Base-by-base conservation (phyloP, 768 basidiomycete species). In the Phanerodontia chrysosporium region DNA sequence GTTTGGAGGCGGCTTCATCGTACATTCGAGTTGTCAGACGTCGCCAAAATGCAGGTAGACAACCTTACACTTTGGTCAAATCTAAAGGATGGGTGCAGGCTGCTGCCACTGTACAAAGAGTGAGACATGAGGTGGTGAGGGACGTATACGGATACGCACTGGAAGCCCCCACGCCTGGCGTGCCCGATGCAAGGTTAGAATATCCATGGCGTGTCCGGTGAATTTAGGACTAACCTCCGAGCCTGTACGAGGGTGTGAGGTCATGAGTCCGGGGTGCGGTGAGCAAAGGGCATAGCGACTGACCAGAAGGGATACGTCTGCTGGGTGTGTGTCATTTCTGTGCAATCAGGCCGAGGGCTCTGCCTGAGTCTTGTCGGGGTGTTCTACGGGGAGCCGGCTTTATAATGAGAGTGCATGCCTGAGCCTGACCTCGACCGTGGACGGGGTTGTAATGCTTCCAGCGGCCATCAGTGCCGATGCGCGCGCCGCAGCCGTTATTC, bases 11-110 rank as follows among this genome's bases (percentile, higher is more conserved):
- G 89, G 60, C 89, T 90, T 48, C 29, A 42, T 9, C n/a, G 25
- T 14, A 24, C 45, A 22, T 10, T n/a, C 55, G 55, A 49, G 53
- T 14, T 28, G 21, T 2, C 30, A n/a, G 6, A 35, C 45, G 51
- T n/a, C n/a, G n/a, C n/a, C n/a, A n/a, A n/a, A n/a, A n/a, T n/a
- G n/a, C n/a, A n/a, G n/a, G n/a, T n/a, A n/a, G n/a, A n/a, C n/a
- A n/a, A n/a, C n/a, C 48, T 51, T 28, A 90, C 86, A 92, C 89
- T 85, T 93, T 95, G 30, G 89, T 88, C 55, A 93, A 76, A 72
- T 93, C 91, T 57, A 93, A 71, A 39, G 91, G 91, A 75, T 93
- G 91, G 0, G 90, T 93, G 67, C 82, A 86, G 55, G 80, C 83
- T 28, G 90, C 87, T 42, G 91, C 90, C 83, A 92, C 90, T 90